phyloP scores from a whole-genome alignment of 495 filamentous ascomycete species.

The Xylona heveae region DNA sequence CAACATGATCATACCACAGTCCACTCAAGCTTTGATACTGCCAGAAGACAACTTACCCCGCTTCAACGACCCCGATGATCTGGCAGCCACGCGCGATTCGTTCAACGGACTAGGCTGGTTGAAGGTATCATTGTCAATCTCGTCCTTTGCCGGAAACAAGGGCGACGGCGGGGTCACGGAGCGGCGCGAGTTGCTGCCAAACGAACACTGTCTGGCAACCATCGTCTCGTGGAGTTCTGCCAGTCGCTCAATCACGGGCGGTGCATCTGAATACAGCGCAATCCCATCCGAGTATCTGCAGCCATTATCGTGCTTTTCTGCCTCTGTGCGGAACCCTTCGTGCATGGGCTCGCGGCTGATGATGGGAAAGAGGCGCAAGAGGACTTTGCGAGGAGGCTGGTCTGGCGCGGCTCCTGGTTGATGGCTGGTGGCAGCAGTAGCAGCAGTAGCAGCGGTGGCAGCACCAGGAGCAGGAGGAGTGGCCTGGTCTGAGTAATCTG shows the following conservation, averaged over 20 bases:
- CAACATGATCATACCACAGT: too few species aligned
- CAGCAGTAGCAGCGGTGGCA: too few species aligned
- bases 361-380: slow-evolving; percentile 32
- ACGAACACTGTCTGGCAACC: too few species aligned
- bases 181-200: too few species aligned
- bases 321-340: slow-evolving; percentile 24
- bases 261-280: slow-evolving; percentile 31
- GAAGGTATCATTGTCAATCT: too few species aligned
- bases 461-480: slow-evolving; percentile 7
- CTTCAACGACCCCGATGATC: too few species aligned
- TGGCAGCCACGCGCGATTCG: too few species aligned
- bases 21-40: too few species aligned
- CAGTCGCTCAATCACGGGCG: slow-evolving; percentile 25
- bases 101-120: too few species aligned
- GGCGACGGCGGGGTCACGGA: too few species aligned
- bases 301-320: slow-evolving; percentile 18
- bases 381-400: slow-evolving; percentile 12
- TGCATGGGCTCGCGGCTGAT: slow-evolving; percentile 33
- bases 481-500: slow-evolving; percentile 13
- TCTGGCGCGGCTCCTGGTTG: slow-evolving; percentile 11
- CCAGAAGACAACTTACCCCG: too few species aligned
- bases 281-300: slow-evolving; percentile 29
- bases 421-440: slow-evolving; percentile 4
- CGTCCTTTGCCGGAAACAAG: too few species aligned
- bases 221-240: slow-evolving; percentile 23